Conservation (phyloP, 2,329 filamentous ascomycete species). For the Aaosphaeria arxii region DNA sequence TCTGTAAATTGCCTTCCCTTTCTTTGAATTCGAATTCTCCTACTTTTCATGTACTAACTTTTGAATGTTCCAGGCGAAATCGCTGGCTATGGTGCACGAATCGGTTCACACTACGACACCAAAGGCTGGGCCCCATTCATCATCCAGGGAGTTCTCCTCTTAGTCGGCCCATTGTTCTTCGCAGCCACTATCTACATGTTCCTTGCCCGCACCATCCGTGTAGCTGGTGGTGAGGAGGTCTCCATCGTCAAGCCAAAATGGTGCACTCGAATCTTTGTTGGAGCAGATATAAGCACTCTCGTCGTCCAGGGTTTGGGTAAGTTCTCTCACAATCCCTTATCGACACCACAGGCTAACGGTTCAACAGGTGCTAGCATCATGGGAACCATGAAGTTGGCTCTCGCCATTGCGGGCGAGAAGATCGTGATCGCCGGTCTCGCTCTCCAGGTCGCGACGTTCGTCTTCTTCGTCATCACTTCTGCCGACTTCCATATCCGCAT, state of each 20-base stretch:
- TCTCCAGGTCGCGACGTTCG: constrained; percentile 32
- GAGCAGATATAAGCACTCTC: constrained; percentile 25
- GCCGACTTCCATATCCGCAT: constrained; percentile 29
- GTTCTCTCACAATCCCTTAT: background rate
- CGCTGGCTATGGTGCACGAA: constrained; percentile 40
- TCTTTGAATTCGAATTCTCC: background rate
- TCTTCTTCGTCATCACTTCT: constrained; percentile 27
- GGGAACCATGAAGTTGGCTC: constrained; percentile 29
- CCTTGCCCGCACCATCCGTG: constrained; percentile 38
- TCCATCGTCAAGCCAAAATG: constrained; percentile 24
- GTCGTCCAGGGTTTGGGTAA: constrained; percentile 28
- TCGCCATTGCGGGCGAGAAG: constrained; percentile 30
- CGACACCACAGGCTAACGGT: background rate
- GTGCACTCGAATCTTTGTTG: constrained; percentile 27
- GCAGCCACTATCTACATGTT: constrained; percentile 49
- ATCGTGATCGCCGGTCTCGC: constrained; percentile 32
- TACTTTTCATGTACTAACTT: background rate
- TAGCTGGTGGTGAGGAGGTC: constrained; percentile 21
- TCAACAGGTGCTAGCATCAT: constrained; percentile 26
- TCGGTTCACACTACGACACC: constrained; percentile 36
- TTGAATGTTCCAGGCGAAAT: constrained; percentile 33
- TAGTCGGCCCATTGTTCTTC: constrained; percentile 46
- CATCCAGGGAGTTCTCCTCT: constrained; percentile 39
- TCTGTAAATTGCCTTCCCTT: constrained; percentile 14
- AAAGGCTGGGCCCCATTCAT: constrained; percentile 39